A percentile compares a stretch with the other conserved stretches of the same genome.
phyloP scores from a whole-genome alignment of 1,139 yeast species.

The Pichia sp. region DNA sequence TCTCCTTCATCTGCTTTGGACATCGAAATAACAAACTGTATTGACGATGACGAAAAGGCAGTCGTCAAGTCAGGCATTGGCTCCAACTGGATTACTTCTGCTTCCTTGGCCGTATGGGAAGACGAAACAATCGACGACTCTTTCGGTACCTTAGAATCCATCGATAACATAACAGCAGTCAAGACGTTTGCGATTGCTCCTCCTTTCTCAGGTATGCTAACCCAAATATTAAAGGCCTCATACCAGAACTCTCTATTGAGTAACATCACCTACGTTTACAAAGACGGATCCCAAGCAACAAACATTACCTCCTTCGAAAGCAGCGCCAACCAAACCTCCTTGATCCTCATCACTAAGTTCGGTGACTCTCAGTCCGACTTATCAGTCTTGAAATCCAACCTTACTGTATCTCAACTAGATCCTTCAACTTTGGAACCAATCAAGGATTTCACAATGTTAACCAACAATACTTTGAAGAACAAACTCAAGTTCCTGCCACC shows the following conservation, averaged over 20 bases:
- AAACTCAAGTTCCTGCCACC: constrained; percentile 18
- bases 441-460: constrained; percentile 15
- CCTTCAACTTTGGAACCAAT: constrained; percentile 16
- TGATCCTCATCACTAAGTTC: constrained; percentile 30
- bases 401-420: constrained; percentile 23
- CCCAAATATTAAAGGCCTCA: constrained; percentile 37
- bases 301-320: constrained; percentile 24
- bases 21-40: constrained; percentile 56
- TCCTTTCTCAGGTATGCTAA: constrained; percentile 35
- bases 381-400: constrained; percentile 22
- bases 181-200: constrained; percentile 31
- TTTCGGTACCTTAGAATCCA: constrained; percentile 37
- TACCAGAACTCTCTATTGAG: constrained; percentile 35
- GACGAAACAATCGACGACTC: constrained; percentile 37
- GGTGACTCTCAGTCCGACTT: constrained; percentile 36
- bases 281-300: constrained; percentile 33
- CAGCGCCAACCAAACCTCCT: constrained; percentile 34
- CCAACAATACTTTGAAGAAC: constrained; percentile 23
- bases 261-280: constrained; percentile 34
- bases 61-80: constrained; percentile 39
- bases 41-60: constrained; percentile 36
- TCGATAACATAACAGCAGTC: constrained; percentile 30
- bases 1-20: constrained; percentile 33
- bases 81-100: constrained; percentile 66
- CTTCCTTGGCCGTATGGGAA: constrained; percentile 64